Percentiles rank a stretch among this genome's conserved stretches.
These are phyloP conservation scores for Flueggea neowawraea DNA, from an alignment of 441 rosid species.

Conservation along the genomic window DNA sequence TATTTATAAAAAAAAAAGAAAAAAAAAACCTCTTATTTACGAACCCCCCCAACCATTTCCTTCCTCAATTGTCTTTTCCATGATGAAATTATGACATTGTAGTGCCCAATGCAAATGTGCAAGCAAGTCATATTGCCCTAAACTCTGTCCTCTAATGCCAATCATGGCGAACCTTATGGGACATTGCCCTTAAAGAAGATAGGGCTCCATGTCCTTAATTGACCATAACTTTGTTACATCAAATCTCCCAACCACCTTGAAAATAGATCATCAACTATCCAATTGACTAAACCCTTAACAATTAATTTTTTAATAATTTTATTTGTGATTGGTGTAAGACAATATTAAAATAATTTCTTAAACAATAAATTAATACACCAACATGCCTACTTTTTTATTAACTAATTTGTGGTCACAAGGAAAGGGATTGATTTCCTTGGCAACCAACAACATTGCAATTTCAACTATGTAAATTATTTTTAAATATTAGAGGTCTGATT, in stretches of 20 bases:
- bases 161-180: not conserved
- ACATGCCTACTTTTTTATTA: not conserved
- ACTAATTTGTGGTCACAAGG: no score
- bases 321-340: not conserved
- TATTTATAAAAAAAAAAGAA: no score
- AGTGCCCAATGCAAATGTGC: not conserved
- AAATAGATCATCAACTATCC: not conserved
- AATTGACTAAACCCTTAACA: not conserved
- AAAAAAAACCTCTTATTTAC: no score
- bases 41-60: no score
- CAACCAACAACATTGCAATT: no score
- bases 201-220: not conserved
- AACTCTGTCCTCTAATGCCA: not conserved
- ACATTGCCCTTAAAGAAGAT: slow-evolving; percentile 5
- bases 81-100: no score
- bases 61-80: no score
- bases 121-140: slow-evolving; percentile 4
- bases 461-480: no score
- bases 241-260: slow-evolving; percentile 12
- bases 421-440: no score
- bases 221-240: not conserved
- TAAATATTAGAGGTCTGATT: no score
- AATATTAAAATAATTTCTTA: not conserved
- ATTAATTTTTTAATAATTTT: not conserved
- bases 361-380: not conserved